Percentiles rank a stretch among this genome's conserved stretches.
phyloP scores from a whole-genome alignment of 2,329 filamentous ascomycete species.

The Phymatotrichopsis omnivora region DNA sequence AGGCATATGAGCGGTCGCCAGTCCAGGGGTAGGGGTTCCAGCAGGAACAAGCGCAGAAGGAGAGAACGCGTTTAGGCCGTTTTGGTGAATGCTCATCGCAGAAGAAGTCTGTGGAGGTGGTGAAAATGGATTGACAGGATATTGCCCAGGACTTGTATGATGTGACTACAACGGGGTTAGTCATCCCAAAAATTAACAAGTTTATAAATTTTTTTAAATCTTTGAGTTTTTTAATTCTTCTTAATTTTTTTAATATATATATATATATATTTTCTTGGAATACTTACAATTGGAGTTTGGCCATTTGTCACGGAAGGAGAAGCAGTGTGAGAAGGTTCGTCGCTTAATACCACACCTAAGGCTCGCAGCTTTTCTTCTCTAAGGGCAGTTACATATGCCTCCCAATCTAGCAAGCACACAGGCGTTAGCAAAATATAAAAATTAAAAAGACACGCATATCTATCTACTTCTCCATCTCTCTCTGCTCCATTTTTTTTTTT shows the following conservation, averaged over 20 bases:
- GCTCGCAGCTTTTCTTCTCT: conserved; percentile 88
- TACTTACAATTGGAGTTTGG: conserved; percentile 29
- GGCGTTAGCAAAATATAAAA: conserved; percentile 28
- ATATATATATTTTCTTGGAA: too few relatives aligned
- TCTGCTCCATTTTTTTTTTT: conserved; percentile 12
- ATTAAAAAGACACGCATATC: conserved; percentile 36
- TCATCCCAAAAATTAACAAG: conserved; percentile 44
- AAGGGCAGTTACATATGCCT: conserved; percentile 69
- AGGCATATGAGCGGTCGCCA: conserved; percentile 22
- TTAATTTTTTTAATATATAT: conserved; percentile 48
- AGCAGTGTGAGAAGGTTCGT: conserved; percentile 55
- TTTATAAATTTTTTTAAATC: conserved; percentile 61
- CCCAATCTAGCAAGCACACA: conserved; percentile 46
- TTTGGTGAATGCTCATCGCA: conserved; percentile 26
- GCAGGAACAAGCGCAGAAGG: conserved; percentile 20
- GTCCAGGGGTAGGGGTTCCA: conserved; percentile 11
- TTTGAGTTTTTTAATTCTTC: too few relatives aligned
- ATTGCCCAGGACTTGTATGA: conserved; percentile 73
- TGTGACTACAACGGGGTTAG: conserved; percentile 22
- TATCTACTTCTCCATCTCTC: conserved; percentile 9
- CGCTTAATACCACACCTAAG: conserved; percentile 71
- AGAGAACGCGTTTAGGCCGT: conserved; percentile 27
- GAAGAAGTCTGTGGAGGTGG: conserved; percentile 28
- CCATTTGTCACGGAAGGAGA: conserved; percentile 55
- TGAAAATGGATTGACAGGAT: conserved; percentile 35